Conservation (phyloP, 2,329 filamentous ascomycete species). For the Aspergillaceae sp. region DNA sequence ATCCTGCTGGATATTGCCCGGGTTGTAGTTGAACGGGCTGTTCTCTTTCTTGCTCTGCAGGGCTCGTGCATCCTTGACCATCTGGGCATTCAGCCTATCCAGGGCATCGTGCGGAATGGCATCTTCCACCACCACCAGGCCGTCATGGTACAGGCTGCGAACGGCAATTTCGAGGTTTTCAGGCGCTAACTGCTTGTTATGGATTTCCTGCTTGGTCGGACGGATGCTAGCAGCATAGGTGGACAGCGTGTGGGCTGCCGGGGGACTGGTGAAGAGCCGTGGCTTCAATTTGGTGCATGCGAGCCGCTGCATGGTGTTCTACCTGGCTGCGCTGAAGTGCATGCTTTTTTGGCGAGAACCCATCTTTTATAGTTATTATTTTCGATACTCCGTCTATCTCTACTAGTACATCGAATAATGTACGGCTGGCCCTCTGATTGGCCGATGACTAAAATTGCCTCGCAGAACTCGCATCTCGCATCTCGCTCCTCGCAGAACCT, state of each 20-base stretch:
- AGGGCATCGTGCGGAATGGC: conserved; percentile 45
- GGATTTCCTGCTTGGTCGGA: conserved; percentile 37
- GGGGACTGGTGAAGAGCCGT: background rate
- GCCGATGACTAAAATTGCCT: background rate
- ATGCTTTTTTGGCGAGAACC: no score
- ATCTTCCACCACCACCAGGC: conserved; percentile 49
- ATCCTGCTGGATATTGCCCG: conserved; percentile 52
- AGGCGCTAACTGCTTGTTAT: conserved; percentile 31
- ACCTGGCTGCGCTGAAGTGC: no score
- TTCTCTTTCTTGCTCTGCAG: conserved; percentile 46
- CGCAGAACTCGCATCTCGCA: conserved; percentile 1
- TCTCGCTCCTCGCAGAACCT: conserved; percentile 1
- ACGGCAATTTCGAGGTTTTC: conserved; percentile 50
- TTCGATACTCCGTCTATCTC: no score
- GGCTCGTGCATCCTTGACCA: conserved; percentile 49
- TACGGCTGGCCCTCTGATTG: background rate
- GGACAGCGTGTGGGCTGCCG: background rate
- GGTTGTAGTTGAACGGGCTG: conserved; percentile 55
- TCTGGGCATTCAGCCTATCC: conserved; percentile 49
- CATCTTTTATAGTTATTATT: no score
- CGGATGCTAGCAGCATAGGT: conserved; percentile 24
- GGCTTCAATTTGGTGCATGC: background rate
- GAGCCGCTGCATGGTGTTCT: background rate
- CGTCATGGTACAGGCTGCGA: conserved; percentile 44
- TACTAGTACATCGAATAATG: no score